Conservation (phyloP, 495 filamentous ascomycete genomes). For the Aspergillus coremiiformis region DNA sequence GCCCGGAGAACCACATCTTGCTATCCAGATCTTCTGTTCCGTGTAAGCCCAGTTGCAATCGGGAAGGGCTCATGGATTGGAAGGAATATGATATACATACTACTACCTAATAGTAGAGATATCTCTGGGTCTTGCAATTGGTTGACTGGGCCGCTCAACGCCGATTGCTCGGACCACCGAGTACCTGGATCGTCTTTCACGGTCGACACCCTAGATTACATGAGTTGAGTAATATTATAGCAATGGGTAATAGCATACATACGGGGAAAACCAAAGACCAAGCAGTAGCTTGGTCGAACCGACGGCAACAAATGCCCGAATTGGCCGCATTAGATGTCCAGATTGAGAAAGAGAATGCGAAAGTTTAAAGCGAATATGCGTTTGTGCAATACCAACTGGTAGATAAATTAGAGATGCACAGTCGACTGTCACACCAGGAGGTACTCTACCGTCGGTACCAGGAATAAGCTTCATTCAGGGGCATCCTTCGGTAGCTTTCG, state of each 20-base stretch:
- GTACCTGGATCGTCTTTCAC: neutral
- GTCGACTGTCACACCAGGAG: neutral
- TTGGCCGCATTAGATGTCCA: neutral
- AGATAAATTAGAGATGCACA: neutral
- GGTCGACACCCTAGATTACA: neutral
- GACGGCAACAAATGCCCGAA: neutral
- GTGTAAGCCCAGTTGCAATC: neutral
- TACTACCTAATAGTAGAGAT: neutral
- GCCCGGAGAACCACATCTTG: neutral
- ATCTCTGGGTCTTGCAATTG: slow-evolving; percentile 3
- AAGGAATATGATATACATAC: neutral
- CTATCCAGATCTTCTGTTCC: neutral
- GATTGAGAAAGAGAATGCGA: neutral
- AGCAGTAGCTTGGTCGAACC: too few species aligned
- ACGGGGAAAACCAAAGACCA: slow-evolving; percentile 13
- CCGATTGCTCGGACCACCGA: slow-evolving; percentile 10
- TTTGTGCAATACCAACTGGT: neutral
- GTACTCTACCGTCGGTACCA: neutral
- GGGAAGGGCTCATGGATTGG: neutral
- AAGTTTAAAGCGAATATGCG: neutral
- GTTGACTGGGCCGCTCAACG: neutral
- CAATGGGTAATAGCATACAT: slow-evolving; percentile 5
- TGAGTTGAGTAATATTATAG: neutral
- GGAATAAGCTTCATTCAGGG: neutral
- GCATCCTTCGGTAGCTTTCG: neutral